Evolutionary conservation across 2,329 filamentous ascomycete genomes (phyloP), one percentile per base, ranked within the genome.

Genomic region (Colletotrichum gigasporum): DNA sequence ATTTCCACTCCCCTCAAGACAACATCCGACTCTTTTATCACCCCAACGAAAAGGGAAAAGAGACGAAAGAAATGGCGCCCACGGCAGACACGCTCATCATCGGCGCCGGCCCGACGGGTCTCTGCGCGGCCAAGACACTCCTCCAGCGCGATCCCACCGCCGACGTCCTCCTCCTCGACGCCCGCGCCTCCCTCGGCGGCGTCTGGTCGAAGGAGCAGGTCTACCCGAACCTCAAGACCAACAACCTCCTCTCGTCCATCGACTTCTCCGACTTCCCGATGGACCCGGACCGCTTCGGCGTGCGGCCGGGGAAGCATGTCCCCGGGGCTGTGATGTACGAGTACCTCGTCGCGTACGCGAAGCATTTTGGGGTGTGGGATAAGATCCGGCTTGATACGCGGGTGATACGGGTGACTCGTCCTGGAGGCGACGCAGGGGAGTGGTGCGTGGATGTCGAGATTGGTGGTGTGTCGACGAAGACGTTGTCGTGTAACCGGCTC

Each of bases 271-370:
- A 81, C 47, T 72, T 75, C n/a, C 69, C 71, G 14, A 73, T 74
- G 71, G 59, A 55, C 14, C 30, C 30, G 1, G 69, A 68, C 34
- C 58, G 65, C 9, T 82, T 82, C 61, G 78, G 63, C 0, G 6
- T 65, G 2, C 44, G 47, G 4, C 30, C 42, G 32, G 16, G 34
- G n/a, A 24, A 65, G 74, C 87, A 91, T 71, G 85, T 91, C 50
- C 83, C 87, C 0, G 89, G 86, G 0, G 67, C 77, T 0, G 82
- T 84, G 1, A 73, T 90, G 54, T 82, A 88, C 69, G 70, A 76
- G 2, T 91, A 91, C 71, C 74, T 91, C 7, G 78, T 79, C 30
- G 79, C 83, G 3, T 90, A 85, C 67, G 83, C 83, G 2, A 75
- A 84, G 63, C 75, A 84, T 20, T 87, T 85, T 66, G 81, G 78